These are phyloP conservation scores for Dactylellina parvicollis DNA, from an alignment of 2,329 filamentous ascomycete genomes.

Conservation along the genomic window DNA sequence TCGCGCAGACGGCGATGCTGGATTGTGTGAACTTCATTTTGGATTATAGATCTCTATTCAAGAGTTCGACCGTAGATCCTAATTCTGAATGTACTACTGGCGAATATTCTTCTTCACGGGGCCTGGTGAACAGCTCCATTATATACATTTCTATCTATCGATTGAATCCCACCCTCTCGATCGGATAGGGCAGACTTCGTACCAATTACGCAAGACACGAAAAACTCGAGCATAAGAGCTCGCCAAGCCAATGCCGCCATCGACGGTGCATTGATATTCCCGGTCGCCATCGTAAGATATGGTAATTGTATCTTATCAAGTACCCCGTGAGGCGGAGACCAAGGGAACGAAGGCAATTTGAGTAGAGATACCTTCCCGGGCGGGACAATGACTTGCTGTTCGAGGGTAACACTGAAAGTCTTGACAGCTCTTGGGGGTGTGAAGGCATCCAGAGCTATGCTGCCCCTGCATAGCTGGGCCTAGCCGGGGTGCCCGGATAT, in stretches of 20 bases:
- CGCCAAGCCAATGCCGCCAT: slow-evolving; percentile 16
- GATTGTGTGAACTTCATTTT: slow-evolving; percentile 46
- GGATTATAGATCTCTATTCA: neutral
- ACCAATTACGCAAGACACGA: neutral
- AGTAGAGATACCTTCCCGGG: slow-evolving; percentile 23
- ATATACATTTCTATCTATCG: neutral
- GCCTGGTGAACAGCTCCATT: neutral
- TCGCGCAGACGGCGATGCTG: slow-evolving; percentile 21
- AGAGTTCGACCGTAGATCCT: neutral
- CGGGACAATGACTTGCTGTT: slow-evolving; percentile 14
- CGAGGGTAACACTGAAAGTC: slow-evolving; percentile 22
- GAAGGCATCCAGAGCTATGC: neutral
- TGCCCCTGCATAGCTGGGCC: slow-evolving; percentile 13
- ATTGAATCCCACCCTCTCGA: neutral
- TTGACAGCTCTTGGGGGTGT: slow-evolving; percentile 5
- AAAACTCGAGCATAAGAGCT: neutral
- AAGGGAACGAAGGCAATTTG: neutral
- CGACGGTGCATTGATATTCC: neutral
- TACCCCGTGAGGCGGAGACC: neutral
- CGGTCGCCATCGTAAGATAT: slow-evolving; percentile 21
- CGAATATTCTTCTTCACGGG: neutral
- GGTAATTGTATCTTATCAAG: neutral
- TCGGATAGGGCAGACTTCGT: neutral
- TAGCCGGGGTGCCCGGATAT: slow-evolving; percentile 11
- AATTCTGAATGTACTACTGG: neutral